These are phyloP conservation scores for Decorospora gaudefroyi DNA, from an alignment of 2,329 filamentous ascomycete species.

Conservation along the genomic window DNA sequence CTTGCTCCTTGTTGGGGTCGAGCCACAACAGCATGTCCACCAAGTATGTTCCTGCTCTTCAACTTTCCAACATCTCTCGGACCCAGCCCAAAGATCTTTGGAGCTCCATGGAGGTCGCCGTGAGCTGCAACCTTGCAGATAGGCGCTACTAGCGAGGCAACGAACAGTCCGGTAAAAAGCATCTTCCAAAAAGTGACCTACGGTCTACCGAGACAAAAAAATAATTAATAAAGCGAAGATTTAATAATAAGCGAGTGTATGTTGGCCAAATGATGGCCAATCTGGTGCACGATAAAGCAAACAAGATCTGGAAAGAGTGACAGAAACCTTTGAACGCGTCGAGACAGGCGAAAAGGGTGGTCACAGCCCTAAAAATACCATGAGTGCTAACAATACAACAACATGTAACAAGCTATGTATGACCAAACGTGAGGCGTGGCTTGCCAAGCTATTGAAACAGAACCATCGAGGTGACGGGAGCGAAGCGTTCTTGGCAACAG, in stretches of 20 bases:
- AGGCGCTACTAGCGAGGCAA: constrained; percentile 35
- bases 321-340: constrained; percentile 11
- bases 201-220: neutral
- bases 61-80: constrained; percentile 27
- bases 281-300: too few relatives aligned
- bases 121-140: constrained; percentile 45
- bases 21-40: constrained; percentile 23
- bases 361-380: neutral
- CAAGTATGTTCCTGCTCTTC: constrained; percentile 34
- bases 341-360: constrained; percentile 17
- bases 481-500: constrained; percentile 18
- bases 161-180: constrained; percentile 39
- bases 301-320: constrained; percentile 26
- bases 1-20: constrained; percentile 9
- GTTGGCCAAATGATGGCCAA: too few relatives aligned
- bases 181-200: constrained; percentile 21
- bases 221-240: neutral
- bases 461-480: constrained; percentile 1
- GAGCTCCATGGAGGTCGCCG: constrained; percentile 30
- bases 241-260: constrained; percentile 12
- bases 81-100: constrained; percentile 41
- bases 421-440: constrained; percentile 6
- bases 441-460: constrained; percentile 8
- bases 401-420: constrained; percentile 4
- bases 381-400: constrained; percentile 8